Percentiles rank a stretch among this genome's conserved stretches.
phyloP scores from a whole-genome alignment of 768 basidiomycete genomes.

The Kwoniella botswanensis region DNA sequence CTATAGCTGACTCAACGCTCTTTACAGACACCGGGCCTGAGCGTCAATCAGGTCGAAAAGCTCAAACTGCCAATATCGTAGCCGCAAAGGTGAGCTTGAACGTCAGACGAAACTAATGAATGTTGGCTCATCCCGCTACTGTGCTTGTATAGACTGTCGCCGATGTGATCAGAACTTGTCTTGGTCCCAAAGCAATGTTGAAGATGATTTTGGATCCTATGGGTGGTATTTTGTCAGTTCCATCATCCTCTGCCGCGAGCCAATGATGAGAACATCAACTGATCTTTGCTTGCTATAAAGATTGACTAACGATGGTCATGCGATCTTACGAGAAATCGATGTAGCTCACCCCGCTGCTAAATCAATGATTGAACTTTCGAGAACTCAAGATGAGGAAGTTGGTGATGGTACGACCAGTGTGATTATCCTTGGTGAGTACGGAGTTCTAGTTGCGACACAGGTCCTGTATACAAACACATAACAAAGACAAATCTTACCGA shows the following conservation, averaged over 20 bases:
- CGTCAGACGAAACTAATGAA: not conserved
- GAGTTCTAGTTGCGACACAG: too few species aligned
- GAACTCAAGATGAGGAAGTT: slow-evolving; percentile 98
- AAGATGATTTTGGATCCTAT: slow-evolving; percentile 99
- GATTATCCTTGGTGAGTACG: slow-evolving; percentile 92
- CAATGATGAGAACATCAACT: not conserved
- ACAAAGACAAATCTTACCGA: too few species aligned
- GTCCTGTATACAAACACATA: too few species aligned
- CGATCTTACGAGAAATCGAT: slow-evolving; percentile 96
- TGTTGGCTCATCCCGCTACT: not conserved
- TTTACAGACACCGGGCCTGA: slow-evolving; percentile 85
- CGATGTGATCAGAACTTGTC: slow-evolving; percentile 95
- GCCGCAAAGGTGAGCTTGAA: slow-evolving; percentile 78
- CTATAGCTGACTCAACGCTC: not conserved
- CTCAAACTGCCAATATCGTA: slow-evolving; percentile 94
- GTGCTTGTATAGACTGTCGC: slow-evolving; percentile 75
- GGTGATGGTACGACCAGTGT: slow-evolving; percentile 98
- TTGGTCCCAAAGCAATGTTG: slow-evolving; percentile 96
- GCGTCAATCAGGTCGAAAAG: slow-evolving; percentile 90
- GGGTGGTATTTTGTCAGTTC: slow-evolving; percentile 89
- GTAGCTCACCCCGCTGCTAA: slow-evolving; percentile 99
- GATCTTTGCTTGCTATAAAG: slow-evolving; percentile 59
- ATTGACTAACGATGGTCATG: slow-evolving; percentile 98
- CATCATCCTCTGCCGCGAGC: not conserved
- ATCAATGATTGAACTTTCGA: slow-evolving; percentile 97